Conservation (phyloP, 208 protist species). For the Porcisia hertigi region DNA sequence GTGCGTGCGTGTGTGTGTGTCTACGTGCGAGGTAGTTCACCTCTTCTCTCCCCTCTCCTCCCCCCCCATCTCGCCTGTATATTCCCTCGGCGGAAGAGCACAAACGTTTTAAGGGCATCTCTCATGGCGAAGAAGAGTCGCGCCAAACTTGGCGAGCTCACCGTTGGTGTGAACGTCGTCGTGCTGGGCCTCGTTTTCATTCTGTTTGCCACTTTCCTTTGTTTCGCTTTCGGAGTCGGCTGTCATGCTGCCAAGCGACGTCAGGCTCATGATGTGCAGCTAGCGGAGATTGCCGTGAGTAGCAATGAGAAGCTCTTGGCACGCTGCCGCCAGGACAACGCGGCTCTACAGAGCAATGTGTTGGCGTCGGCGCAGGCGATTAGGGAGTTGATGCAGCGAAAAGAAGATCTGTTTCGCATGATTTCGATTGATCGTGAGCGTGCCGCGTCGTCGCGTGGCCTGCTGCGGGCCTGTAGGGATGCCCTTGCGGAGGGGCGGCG, state of each 20-base stretch:
- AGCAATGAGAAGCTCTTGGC: neutral
- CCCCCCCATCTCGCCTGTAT: no score
- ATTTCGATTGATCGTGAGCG: slow-evolving; percentile 14
- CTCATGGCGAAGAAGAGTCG: neutral
- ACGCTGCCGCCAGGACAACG: neutral
- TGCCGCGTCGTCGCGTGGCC: neutral
- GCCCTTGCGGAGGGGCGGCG: neutral
- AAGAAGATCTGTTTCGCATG: neutral
- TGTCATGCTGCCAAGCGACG: slow-evolving; percentile 17
- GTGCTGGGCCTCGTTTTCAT: slow-evolving; percentile 6
- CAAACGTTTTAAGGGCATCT: no score
- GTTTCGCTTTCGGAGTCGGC: slow-evolving; percentile 23
- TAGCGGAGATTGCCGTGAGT: slow-evolving; percentile 2
- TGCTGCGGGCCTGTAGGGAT: slow-evolving; percentile 20
- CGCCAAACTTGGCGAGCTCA: slow-evolving; percentile 11
- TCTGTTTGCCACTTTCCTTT: slow-evolving; percentile 14
- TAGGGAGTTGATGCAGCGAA: slow-evolving; percentile 5
- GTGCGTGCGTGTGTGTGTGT: neutral
- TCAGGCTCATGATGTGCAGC: neutral
- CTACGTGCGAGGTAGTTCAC: neutral
- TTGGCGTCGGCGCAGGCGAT: slow-evolving; percentile 15
- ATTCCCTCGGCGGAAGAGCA: no score
- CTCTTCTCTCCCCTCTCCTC: neutral
- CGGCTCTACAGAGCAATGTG: neutral
- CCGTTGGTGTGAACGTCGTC: slow-evolving; percentile 3